phyloP scores from a whole-genome alignment of 1,139 yeast genomes.

The Scheffersomyces segobiensis region DNA sequence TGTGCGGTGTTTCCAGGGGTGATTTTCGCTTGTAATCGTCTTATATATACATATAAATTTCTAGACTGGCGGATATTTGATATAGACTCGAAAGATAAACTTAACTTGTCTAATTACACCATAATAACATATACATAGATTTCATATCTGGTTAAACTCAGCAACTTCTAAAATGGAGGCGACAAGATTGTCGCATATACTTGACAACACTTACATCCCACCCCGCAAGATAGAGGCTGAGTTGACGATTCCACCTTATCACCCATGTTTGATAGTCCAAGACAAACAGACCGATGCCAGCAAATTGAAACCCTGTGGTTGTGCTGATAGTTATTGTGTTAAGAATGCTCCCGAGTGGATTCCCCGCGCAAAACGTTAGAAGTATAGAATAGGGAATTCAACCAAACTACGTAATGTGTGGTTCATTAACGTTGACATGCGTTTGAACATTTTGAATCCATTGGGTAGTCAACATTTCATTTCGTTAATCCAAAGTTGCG shows the following conservation, averaged over 20 bases:
- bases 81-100: too few species aligned
- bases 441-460: not conserved
- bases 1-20: not conserved
- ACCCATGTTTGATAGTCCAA: conserved; percentile 47
- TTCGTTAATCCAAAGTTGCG: too few species aligned
- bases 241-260: conserved; percentile 36
- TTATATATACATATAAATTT: not conserved
- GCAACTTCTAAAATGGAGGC: conserved; percentile 27
- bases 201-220: conserved; percentile 38
- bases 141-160: not conserved
- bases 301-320: conserved; percentile 43
- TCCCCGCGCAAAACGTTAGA: conserved; percentile 24
- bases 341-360: conserved; percentile 46
- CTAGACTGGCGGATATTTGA: not conserved
- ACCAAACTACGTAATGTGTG: not conserved
- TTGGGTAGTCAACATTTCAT: not conserved
- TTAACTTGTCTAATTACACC: not conserved
- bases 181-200: conserved; percentile 24
- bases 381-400: not conserved
- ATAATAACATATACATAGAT: not conserved
- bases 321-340: conserved; percentile 46
- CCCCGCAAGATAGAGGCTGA: conserved; percentile 16
- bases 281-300: conserved; percentile 43
- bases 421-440: not conserved
- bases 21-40: not conserved